Base-by-base conservation (phyloP, 2,329 filamentous ascomycete genomes). In the Ophiosphaerella herpotricha region DNA sequence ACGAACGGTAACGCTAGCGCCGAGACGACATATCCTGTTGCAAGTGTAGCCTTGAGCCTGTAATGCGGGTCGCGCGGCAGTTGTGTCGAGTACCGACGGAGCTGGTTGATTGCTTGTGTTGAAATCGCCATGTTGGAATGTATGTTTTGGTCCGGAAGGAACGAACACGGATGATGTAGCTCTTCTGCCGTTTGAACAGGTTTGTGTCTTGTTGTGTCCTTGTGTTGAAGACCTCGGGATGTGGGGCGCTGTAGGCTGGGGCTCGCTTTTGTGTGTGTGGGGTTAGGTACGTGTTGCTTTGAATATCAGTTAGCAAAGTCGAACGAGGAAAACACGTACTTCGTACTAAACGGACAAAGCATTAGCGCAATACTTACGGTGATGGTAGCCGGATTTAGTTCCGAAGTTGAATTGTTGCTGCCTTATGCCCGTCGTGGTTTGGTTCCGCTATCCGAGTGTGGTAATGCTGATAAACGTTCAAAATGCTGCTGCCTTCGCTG, bases 1-100 rank as follows among this genome's bases (percentile, higher is more conserved):
- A 75, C 68, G 52, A 75, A 75, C 0, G 73, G 73, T 7, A 75
- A 59, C 3, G 72, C 71, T 29, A 75, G 71, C 12, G 71, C 73
- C 4, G 62, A 66, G 5, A 72, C 66, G 1, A 75, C 63, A 39
- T 75, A 75, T 11, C 65, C 64, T 1, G 68, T 74, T 55, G 71
- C 70, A 11, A 73, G 64, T 7, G 60, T 62, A 21, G 67, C 67
- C 50, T 73, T 71, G 44, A 73, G 63, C 5, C 60, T 56, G 54
- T 67, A 71, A 53, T 65, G 68, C 1, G 70, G 70, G 39, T 74
- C 68, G 48, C 66, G 70, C 1, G 68, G 66, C 12, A 68, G 40
- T 14, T 60, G 55, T 14, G 70, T 66, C 0, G 71, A 72, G 61
- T 74, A 75, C 44, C 64, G 70, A 39, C 72, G 67, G 32, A 74